Base-by-base conservation (phyloP, 2,329 filamentous ascomycete species). In the Xylaria hypoxylon region DNA sequence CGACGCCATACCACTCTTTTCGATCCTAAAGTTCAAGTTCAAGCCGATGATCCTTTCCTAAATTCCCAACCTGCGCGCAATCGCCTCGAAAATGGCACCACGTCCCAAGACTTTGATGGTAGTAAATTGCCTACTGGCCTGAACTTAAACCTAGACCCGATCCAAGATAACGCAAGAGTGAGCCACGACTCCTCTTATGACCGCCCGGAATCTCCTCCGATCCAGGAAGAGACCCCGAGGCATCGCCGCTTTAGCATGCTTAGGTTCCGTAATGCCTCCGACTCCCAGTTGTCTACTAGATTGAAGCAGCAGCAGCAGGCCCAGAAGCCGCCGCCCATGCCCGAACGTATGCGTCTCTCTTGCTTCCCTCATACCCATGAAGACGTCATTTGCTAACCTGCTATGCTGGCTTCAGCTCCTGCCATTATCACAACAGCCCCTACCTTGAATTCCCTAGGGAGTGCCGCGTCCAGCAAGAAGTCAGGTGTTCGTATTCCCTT, bases 401-500 rank as follows among this genome's bases (percentile, higher is more conserved):
- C 45, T 72, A 66, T 61, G 52, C 60, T 57, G 48, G 52, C 47
- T 71, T 51, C 73, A 90, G 88, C 88, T 68, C 88, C 88, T 53
- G 84, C 87, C 72, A 98, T 98, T 77, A 96, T 98, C 78, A 97
- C 92, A 56, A 98, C 95, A 11, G 92, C 94, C 17, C 94, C 96
- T 10, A 96, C 94, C 8, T 86, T 89, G 71, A 87, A 91, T 58
- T 76, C 88, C 22, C 28, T 59, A 7, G 63, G 42, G 19, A 83
- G 83, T 40, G 72, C 77, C 57, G 77, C 83, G 67, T 85, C 83
- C 55, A 89, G 86, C 77, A 88, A 86, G 60, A 71, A 71, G 70
- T 85, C 86, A 35, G 83, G 87, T 45, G 81, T 88, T 68, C 85
- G 82, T 72, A 79, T 89, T 22, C 81, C 85, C 26, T 79, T 82